A percentile compares a stretch with the other conserved stretches of the same genome.
These are phyloP conservation scores for Acacia confusa DNA, from an alignment of 306 rosid species.

Conservation along the genomic window DNA sequence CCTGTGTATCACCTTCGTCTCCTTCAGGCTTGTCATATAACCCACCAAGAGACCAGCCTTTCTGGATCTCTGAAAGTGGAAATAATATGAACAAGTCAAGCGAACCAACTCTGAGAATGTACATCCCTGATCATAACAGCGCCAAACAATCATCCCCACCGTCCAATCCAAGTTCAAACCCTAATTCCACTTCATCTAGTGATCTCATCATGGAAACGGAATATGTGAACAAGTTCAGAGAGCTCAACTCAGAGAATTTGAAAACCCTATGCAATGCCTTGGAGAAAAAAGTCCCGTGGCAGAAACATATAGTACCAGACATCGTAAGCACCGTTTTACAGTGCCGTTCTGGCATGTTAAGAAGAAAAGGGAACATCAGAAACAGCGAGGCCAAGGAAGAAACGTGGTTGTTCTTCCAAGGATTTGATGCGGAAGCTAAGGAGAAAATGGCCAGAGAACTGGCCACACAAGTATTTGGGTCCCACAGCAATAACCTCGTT, in stretches of 20 bases:
- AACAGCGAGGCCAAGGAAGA: constrained; percentile 61
- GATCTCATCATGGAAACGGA: constrained; percentile 72
- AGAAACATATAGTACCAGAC: constrained; percentile 64
- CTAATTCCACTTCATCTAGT: constrained; percentile 62
- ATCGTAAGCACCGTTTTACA: constrained; percentile 69
- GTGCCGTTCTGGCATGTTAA: constrained; percentile 70
- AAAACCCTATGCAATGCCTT: constrained; percentile 66
- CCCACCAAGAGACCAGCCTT: constrained; percentile 43
- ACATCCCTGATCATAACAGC: constrained; percentile 44
- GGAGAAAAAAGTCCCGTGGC: constrained; percentile 85
- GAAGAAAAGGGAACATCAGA: constrained; percentile 59
- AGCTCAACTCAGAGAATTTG: constrained; percentile 61
- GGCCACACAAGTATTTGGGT: constrained; percentile 70
- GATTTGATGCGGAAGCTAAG: constrained; percentile 66
- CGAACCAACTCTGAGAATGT: constrained; percentile 54
- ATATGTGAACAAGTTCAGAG: constrained; percentile 57
- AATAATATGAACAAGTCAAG: constrained; percentile 31
- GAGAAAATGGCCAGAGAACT: constrained; percentile 74
- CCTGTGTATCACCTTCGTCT: constrained; percentile 68
- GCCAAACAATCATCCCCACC: constrained; percentile 39
- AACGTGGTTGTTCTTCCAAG: constrained; percentile 93
- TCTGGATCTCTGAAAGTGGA: constrained; percentile 42
- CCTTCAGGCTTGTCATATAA: constrained; percentile 68
- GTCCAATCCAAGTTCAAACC: constrained; percentile 54
- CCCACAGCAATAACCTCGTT: constrained; percentile 46